phyloP scores from a whole-genome alignment of 371 early-diverging fungal species.

The Capillidium heterosporum region DNA sequence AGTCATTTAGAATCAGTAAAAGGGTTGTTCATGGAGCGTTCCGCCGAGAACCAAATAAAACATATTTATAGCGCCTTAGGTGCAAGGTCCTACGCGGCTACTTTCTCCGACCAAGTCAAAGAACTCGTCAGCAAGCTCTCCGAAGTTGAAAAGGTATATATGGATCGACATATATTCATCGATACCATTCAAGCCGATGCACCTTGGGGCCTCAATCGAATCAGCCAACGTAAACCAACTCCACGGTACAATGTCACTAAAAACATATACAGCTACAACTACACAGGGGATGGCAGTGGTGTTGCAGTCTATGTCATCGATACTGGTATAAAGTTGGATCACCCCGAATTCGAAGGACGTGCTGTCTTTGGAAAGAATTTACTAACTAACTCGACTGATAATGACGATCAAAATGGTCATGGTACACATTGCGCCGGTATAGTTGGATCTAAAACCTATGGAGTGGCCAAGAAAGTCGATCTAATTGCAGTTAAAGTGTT shows the following conservation, averaged over 20 bases:
- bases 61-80: constrained; percentile 51
- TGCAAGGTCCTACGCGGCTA: constrained; percentile 55
- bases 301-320: constrained; percentile 40
- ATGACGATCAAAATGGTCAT: constrained; percentile 17
- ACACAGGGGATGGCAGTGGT: constrained; percentile 14
- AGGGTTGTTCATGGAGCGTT: not conserved
- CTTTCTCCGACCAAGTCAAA: constrained; percentile 52
- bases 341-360: constrained; percentile 45
- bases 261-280: constrained; percentile 9
- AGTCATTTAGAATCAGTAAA: not conserved
- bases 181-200: not conserved
- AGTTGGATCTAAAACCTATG: not conserved
- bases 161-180: constrained; percentile 19
- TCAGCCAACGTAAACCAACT: not conserved
- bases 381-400: constrained; percentile 29
- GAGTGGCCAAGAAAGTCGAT: constrained; percentile 20
- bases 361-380: constrained; percentile 59
- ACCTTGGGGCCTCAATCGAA: not conserved
- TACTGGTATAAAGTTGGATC: constrained; percentile 28
- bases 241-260: not conserved
- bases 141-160: constrained; percentile 30
- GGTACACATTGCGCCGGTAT: constrained; percentile 45
- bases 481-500: constrained; percentile 74
- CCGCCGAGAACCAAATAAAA: constrained; percentile 21
- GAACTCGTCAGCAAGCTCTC: constrained; percentile 10